Conservation (phyloP, 306 rosid genomes). For the Fagus crenata region DNA sequence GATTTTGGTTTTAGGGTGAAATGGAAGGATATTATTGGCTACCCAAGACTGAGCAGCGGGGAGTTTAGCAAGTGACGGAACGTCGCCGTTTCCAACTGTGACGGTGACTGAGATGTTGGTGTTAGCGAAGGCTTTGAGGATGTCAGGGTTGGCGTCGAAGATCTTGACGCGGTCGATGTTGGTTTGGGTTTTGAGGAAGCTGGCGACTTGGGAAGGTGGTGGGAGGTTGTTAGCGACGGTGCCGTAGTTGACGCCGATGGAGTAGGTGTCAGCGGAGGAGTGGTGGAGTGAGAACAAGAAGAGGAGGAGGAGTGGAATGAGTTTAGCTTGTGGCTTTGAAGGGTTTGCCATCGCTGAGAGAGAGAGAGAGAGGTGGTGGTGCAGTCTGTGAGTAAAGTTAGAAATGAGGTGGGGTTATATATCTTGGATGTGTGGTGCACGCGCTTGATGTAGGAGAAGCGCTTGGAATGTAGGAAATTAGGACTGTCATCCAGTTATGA, state of each 20-base stretch:
- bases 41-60: conserved; percentile 68
- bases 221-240: conserved; percentile 82
- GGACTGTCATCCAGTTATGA: too few relatives aligned
- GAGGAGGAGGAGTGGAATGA: neutral
- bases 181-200: conserved; percentile 74
- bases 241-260: conserved; percentile 89
- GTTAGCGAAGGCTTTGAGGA: conserved; percentile 63
- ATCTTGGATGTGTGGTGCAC: neutral
- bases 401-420: neutral
- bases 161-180: conserved; percentile 65
- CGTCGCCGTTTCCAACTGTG: conserved; percentile 58
- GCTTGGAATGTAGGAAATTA: too few relatives aligned
- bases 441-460: too few relatives aligned
- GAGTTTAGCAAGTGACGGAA: conserved; percentile 57
- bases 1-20: conserved; percentile 51
- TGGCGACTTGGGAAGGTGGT: conserved; percentile 53
- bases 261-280: conserved; percentile 27
- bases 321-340: neutral
- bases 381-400: too few relatives aligned
- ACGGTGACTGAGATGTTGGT: conserved; percentile 65
- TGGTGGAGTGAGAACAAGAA: conserved; percentile 17
- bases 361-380: neutral
- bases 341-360: conserved; percentile 42
- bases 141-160: conserved; percentile 67
- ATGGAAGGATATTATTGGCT: conserved; percentile 56